Evolutionary conservation across 169 alveolate species (phyloP).

Genomic region (Eimeria necatrix): DNA sequence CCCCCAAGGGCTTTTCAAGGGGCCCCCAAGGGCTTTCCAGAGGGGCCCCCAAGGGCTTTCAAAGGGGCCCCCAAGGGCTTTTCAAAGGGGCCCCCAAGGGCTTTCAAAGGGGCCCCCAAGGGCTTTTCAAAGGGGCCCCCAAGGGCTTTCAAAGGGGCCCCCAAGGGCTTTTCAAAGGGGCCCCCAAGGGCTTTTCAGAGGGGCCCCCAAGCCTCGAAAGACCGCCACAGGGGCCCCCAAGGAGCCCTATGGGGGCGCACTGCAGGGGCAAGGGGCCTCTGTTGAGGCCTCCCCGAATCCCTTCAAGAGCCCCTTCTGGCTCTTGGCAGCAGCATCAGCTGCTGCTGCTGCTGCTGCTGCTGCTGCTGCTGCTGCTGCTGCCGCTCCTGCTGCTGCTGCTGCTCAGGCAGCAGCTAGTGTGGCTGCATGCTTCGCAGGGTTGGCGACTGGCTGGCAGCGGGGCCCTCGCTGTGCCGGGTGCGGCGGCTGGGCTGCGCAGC

Average conservation of each 20-base stretch:
- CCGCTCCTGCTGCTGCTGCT: background rate
- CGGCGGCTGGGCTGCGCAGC: background rate
- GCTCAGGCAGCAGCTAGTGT: background rate
- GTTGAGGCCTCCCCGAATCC: background rate
- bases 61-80: too few relatives aligned
- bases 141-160: too few relatives aligned
- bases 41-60: background rate
- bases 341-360: background rate
- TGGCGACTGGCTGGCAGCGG: slow-evolving; percentile 48
- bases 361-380: background rate
- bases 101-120: too few relatives aligned
- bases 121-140: too few relatives aligned
- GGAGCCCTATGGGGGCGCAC: background rate
- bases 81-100: too few relatives aligned
- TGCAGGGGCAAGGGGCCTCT: background rate
- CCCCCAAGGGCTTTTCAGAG: too few relatives aligned
- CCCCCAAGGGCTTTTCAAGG: background rate
- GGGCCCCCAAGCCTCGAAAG: too few relatives aligned
- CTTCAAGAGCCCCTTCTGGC: background rate
- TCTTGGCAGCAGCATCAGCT: too few relatives aligned
- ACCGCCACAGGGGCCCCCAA: too few relatives aligned
- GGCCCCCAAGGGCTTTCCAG: slow-evolving; percentile 10
- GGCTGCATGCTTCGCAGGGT: slow-evolving; percentile 46
- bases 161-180: too few relatives aligned
- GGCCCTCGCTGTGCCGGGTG: slow-evolving; percentile 9